phyloP scores from a whole-genome alignment of 192 early-diverging fungal species.

The Backusella morwellensis region DNA sequence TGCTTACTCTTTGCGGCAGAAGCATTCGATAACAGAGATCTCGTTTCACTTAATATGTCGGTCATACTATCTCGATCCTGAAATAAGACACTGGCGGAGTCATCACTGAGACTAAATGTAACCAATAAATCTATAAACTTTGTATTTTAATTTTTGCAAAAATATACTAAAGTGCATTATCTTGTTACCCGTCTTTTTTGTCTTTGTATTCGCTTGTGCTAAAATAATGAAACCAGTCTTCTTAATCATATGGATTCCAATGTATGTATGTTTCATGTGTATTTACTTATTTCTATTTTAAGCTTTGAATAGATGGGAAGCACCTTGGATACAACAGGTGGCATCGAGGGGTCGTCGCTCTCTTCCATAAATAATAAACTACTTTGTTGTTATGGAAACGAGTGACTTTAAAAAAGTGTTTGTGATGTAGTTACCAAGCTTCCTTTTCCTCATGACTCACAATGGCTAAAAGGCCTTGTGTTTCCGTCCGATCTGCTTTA shows the following conservation, averaged over 20 bases:
- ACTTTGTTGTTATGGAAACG: neutral
- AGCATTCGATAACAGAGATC: neutral
- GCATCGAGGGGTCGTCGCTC: neutral
- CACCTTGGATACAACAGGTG: conserved; percentile 2
- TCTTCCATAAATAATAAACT: conserved; percentile 16
- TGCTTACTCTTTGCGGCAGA: neutral
- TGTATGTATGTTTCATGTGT: too few relatives aligned
- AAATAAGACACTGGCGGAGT: conserved; percentile 6
- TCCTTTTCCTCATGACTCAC: conserved; percentile 6
- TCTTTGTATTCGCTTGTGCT: neutral
- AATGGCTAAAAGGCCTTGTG: neutral
- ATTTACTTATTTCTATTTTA: conserved; percentile 9
- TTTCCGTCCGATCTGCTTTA: neutral
- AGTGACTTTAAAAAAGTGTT: neutral
- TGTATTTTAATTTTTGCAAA: neutral
- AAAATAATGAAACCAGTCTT: neutral
- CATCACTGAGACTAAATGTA: neutral
- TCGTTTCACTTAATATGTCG: neutral
- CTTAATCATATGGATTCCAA: too few relatives aligned
- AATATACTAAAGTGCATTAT: neutral
- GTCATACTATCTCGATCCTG: neutral
- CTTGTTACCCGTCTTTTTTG: conserved; percentile 3
- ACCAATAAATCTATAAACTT: conserved; percentile 2
- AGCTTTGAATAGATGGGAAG: conserved; percentile 11
- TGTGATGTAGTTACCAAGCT: conserved; percentile 12